These are phyloP conservation scores for Bretziella fagacearum DNA, from an alignment of 2,329 filamentous ascomycete species.

Conservation along the genomic window DNA sequence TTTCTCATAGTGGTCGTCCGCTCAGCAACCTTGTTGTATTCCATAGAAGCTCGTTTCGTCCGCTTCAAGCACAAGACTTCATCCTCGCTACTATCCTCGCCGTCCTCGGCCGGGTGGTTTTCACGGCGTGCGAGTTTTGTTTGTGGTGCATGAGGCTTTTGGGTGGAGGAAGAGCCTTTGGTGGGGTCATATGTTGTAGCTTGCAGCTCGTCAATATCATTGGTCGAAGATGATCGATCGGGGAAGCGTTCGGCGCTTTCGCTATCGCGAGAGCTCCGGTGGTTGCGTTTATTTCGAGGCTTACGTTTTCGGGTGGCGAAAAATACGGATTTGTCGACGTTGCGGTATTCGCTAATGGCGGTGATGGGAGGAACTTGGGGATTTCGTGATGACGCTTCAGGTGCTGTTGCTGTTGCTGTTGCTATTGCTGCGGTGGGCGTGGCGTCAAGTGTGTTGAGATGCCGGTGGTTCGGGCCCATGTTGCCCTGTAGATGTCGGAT, in stretches of 20 bases:
- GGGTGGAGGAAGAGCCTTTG: background rate
- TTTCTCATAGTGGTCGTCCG: background rate
- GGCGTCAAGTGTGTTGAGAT: conserved; percentile 1
- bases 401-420: background rate
- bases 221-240: background rate
- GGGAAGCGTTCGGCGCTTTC: background rate
- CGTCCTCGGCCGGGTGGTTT: background rate
- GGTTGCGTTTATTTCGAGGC: background rate
- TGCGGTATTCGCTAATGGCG: background rate
- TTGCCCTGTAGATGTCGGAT: background rate
- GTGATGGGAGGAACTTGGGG: background rate
- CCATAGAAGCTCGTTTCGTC: background rate
- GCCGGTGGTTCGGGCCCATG: background rate
- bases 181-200: background rate
- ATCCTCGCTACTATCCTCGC: conserved; percentile 6
- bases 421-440: background rate
- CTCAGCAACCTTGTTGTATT: background rate
- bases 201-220: conserved; percentile 10
- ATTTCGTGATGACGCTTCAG: background rate
- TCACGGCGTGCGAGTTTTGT: background rate
- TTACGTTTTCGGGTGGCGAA: background rate
- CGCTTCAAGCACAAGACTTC: background rate
- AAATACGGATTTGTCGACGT: background rate
- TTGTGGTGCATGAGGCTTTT: background rate
- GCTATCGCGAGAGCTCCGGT: background rate